These are phyloP conservation scores for Moniliophthora roreri DNA, from an alignment of 1,284 basidiomycete species.

Conservation along the genomic window DNA sequence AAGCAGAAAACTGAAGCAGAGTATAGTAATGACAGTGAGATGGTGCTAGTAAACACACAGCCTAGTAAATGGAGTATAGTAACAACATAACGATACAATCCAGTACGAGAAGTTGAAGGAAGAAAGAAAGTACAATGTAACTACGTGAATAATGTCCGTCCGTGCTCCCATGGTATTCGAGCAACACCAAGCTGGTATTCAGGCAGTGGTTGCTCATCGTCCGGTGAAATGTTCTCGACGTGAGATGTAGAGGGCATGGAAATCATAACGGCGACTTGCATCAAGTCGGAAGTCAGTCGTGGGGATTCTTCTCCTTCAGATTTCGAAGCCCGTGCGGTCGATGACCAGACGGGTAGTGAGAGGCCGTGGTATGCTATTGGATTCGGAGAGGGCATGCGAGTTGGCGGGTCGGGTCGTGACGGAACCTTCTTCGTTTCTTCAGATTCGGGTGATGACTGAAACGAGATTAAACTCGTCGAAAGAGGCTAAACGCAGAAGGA, in stretches of 20 bases:
- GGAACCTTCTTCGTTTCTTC: neutral
- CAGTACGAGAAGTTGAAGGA: no score
- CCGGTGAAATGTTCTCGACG: neutral
- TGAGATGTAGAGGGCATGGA: slow-evolving; percentile 27
- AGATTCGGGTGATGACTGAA: neutral
- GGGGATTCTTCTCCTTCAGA: slow-evolving; percentile 1
- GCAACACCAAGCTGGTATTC: slow-evolving; percentile 2
- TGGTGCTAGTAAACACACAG: no score
- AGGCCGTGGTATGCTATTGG: slow-evolving; percentile 12
- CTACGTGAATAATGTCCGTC: neutral
- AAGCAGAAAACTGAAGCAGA: no score
- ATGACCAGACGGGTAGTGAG: slow-evolving; percentile 12
- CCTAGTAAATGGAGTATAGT: no score
- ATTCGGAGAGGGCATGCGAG: slow-evolving; percentile 9
- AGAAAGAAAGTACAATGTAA: neutral
- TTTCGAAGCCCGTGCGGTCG: neutral
- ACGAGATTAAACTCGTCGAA: neutral
- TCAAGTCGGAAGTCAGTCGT: slow-evolving; percentile 17
- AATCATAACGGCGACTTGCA: slow-evolving; percentile 32
- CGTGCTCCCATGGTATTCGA: slow-evolving; percentile 1
- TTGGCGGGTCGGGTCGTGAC: neutral
- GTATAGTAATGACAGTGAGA: no score
- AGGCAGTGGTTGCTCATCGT: neutral
- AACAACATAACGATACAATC: no score
- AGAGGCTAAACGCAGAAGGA: slow-evolving; percentile 1